Conservation (phyloP, 2,329 filamentous ascomycete species). For the Talaromyces sp. region DNA sequence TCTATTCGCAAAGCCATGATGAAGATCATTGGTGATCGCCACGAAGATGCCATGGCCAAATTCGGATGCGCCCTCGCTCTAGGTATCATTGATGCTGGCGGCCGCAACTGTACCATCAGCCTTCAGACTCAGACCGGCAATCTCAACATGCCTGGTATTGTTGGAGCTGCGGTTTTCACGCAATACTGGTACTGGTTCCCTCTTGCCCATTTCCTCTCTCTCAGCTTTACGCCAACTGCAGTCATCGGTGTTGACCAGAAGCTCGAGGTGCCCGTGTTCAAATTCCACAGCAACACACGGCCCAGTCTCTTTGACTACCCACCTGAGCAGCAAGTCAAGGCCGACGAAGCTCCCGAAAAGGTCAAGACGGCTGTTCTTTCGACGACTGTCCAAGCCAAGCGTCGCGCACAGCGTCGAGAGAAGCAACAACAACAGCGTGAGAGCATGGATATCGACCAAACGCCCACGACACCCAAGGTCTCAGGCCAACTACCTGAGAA, state of each 20-base stretch:
- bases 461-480: conserved; percentile 68
- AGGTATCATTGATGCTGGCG: conserved; percentile 96
- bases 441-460: conserved; percentile 90
- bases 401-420: conserved; percentile 90
- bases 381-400: conserved; percentile 94
- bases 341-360: conserved; percentile 87
- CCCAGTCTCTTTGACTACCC: conserved; percentile 98
- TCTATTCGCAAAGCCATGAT: conserved; percentile 87
- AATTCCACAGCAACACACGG: conserved; percentile 90
- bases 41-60: conserved; percentile 99
- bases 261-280: conserved; percentile 87
- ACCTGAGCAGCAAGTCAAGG: conserved; percentile 90
- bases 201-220: conserved; percentile 91
- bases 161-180: conserved; percentile 96
- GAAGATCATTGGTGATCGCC: conserved; percentile 89
- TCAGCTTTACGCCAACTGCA: conserved; percentile 94
- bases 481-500: conserved; percentile 63
- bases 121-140: conserved; percentile 97
- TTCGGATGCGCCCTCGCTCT: conserved; percentile 92
- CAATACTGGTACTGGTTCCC: conserved; percentile 99
- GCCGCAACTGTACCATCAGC: conserved; percentile 96
- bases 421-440: conserved; percentile 73
- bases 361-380: conserved; percentile 94
- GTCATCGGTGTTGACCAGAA: conserved; percentile 94
- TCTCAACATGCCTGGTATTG: conserved; percentile 96